Conservation (phyloP, 805 yeast genomes). For the Ogataea angusta region DNA sequence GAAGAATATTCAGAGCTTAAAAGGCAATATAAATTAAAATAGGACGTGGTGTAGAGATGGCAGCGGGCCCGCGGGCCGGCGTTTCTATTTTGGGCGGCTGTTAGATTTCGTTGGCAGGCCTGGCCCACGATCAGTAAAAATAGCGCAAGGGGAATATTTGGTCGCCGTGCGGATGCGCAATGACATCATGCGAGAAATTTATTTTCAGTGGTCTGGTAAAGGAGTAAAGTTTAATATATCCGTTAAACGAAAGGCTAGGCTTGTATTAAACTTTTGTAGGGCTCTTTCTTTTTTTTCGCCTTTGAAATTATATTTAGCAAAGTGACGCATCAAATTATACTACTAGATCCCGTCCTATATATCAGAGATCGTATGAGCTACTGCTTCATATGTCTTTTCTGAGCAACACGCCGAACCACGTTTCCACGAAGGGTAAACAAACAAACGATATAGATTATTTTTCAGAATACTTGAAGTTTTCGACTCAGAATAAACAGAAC, state of each 20-base stretch:
- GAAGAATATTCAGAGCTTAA: background rate
- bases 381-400: conserved; percentile 14
- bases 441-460: conserved; percentile 4
- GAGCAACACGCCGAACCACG: conserved; percentile 14
- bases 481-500: background rate
- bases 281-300: conserved; percentile 9
- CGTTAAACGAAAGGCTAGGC: background rate
- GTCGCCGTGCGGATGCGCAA: conserved; percentile 1
- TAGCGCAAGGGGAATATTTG: conserved; percentile 2
- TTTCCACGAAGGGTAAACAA: conserved; percentile 8
- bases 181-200: conserved; percentile 3
- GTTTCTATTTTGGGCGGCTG: conserved; percentile 2
- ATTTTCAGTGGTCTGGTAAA: background rate
- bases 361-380: conserved; percentile 1
- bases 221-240: background rate
- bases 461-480: background rate
- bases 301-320: conserved; percentile 1
- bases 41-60: conserved; percentile 4
- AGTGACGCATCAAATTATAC: conserved; percentile 4
- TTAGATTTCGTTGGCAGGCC: background rate
- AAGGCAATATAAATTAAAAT: background rate
- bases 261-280: conserved; percentile 3
- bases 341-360: background rate
- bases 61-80: background rate
- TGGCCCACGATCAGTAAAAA: background rate